Conservation (phyloP, 441 rosid species). For the Pelargonium australe region DNA sequence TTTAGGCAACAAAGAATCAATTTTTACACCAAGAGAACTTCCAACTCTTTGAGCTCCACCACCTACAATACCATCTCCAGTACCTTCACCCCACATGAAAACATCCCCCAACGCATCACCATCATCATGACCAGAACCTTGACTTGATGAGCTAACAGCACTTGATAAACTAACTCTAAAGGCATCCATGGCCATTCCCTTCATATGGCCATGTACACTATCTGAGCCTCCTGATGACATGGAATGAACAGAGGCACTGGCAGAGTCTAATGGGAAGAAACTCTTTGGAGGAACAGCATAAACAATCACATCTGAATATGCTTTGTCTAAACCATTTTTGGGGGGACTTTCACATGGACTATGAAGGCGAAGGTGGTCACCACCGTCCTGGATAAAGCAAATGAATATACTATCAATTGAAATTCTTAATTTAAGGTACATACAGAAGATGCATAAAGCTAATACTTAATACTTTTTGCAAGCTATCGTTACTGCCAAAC, state of each 20-base stretch:
- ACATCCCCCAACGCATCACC: conserved; percentile 97
- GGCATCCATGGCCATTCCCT: conserved; percentile 55
- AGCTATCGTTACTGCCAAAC: conserved; percentile 78
- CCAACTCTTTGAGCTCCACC: conserved; percentile 74
- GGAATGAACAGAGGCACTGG: conserved; percentile 73
- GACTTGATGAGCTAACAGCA: conserved; percentile 97
- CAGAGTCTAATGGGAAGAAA: conserved; percentile 68
- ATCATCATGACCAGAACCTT: conserved; percentile 98
- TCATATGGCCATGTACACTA: conserved; percentile 72
- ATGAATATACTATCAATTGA: conserved; percentile 19
- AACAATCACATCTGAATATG: conserved; percentile 63
- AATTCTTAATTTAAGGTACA: conserved; percentile 14
- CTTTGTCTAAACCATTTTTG: conserved; percentile 68
- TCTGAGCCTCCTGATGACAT: conserved; percentile 88
- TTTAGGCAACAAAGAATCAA: conserved; percentile 82
- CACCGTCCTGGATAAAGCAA: conserved; percentile 52
- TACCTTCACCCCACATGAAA: conserved; percentile 92
- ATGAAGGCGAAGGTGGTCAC: conserved; percentile 58
- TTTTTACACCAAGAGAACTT: conserved; percentile 44
- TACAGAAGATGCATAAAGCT: conserved; percentile 5
- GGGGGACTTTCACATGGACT: conserved; percentile 95
- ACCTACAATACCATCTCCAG: conserved; percentile 81
- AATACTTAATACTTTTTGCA: conserved; percentile 57
- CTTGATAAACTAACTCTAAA: conserved; percentile 94
- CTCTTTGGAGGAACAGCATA: conserved; percentile 78